Evolutionary conservation across 1,284 basidiomycete species (phyloP), one percentile per base, ranked within the genome.

Genomic region (Nidula niveotomentosa): DNA sequence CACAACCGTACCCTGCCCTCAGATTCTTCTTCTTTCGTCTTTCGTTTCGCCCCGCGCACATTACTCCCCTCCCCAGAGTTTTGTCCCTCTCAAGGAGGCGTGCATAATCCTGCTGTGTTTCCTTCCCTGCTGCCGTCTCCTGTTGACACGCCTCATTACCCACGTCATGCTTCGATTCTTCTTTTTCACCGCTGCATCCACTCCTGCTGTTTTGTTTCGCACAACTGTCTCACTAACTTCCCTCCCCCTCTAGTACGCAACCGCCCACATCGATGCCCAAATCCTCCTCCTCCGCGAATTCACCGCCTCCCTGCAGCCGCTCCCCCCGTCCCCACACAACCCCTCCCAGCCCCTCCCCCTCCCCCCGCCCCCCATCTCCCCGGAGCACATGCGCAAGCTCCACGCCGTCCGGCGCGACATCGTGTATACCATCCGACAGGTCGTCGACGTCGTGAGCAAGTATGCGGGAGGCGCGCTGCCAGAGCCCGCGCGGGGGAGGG

Each of bases 391-490:
- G 63, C 82, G 81, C 44, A 89, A 84, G 18, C 76, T 96, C 23
- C 77, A 83, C 0, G 78, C 85, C 49, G 88, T 94, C 53, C 90
- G 93, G 55, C 79, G 81, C 36, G 93, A 96, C 62, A 85, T 96
- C 33, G 88, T 96, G 30, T 81, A 88, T 48, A 96, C 94, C 12
- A 86, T 96, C 55, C 83, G 91, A 23, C 89, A 94, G 65, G 93
- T 94, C 2, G 93, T 96, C 17, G 90, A 92, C 55, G 90, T 96
- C 12, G 89, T 96, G 8, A 88, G 85, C 54, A 90, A 87, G 60
- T 95, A 96, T 61, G 91, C 93, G 0, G 94, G 94, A 10, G 83
- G 92, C 6, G 83, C 93, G 0, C 78, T 96, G 6, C 94, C 93
- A 0, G 94, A 94, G 64, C 91, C 89, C 3, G 94, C 94, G 0